Base-by-base conservation (phyloP, 2,329 filamentous ascomycete species). In the Arthrobotrys pseudoclavata region DNA sequence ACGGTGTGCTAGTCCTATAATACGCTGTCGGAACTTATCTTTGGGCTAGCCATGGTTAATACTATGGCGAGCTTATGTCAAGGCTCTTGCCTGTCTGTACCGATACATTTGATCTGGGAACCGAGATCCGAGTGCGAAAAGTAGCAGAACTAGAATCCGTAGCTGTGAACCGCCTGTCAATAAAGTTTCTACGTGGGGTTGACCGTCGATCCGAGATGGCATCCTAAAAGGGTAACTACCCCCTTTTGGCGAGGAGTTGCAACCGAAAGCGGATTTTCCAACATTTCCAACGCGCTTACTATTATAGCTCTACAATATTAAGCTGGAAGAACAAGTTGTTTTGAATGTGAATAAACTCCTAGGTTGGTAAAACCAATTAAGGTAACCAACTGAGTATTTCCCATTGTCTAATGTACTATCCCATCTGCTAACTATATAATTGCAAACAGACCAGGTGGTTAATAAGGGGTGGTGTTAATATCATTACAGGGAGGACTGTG, bases 241-340 rank as follows among this genome's bases (percentile, higher is more conserved):
- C 68, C 10, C 9, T 71, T 71, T 26, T 15, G 68, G 62, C n/a
- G 7, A 63, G 47, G 20, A 64, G n/a, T 37, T 57, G 48, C 48
- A 66, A 9, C 60, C 69, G 48, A 66, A 55, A 37, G 5, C n/a
- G 18, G n/a, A n/a, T 10, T 60, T 34, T 48, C n/a, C 48, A 64
- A 71, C 68, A 42, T 63, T 26, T 66, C 50, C 69, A 72, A 72
- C 69, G 31, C 60, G 66, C 26, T 26, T 66, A 40, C n/a, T 66
- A 60, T 60, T 42, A 24, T 60, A 42, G 34, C 31, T 29, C 13
- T 22, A 24, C 42, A 9, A 42, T 42, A n/a, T 53, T 18, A 9
- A 40, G 20, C 13, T 24, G 20, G 1, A n/a, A 18, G 34, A 42
- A 24, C 3, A 37, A 37, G n/a, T n/a, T 60, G 7, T 40, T 40